These are phyloP conservation scores for Nicotiana paniculata DNA, from an alignment of 257 asterid genomes.

Conservation along the genomic window DNA sequence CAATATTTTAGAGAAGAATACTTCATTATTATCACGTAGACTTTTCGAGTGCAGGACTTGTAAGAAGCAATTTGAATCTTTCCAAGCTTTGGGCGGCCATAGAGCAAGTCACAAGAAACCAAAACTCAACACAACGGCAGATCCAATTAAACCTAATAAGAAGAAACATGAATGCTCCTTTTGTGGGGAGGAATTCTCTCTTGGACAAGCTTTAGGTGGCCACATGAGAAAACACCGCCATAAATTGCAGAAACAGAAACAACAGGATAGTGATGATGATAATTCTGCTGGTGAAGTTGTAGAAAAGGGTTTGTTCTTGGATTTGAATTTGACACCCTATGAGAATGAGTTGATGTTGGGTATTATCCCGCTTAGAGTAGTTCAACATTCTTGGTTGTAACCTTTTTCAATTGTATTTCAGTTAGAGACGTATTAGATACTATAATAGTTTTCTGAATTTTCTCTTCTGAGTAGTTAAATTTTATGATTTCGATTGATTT, in stretches of 20 bases:
- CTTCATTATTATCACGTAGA: background rate
- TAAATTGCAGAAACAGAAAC: background rate
- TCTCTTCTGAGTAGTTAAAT: background rate
- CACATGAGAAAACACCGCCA: conserved; percentile 2
- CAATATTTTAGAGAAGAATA: background rate
- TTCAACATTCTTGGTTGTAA: background rate
- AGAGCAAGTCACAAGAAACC: conserved; percentile 32
- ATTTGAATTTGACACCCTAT: conserved; percentile 24
- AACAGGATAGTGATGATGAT: background rate
- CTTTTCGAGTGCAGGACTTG: conserved; percentile 31
- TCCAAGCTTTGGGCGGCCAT: conserved; percentile 37
- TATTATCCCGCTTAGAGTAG: background rate
- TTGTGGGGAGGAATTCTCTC: background rate
- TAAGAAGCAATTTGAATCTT: conserved; percentile 15
- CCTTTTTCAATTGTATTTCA: background rate
- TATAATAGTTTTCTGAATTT: background rate
- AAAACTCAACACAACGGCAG: background rate
- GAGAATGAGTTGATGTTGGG: conserved; percentile 21
- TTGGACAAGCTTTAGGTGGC: conserved; percentile 7
- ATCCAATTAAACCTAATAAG: background rate
- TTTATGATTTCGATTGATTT: background rate
- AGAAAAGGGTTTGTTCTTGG: conserved; percentile 14
- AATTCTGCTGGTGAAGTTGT: background rate
- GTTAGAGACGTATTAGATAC: background rate
- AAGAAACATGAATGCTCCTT: background rate